Percentiles rank a stretch among this genome's conserved stretches.
Evolutionary conservation across 2,329 filamentous ascomycete species (phyloP).

Genomic region (Penicillium sp.): DNA sequence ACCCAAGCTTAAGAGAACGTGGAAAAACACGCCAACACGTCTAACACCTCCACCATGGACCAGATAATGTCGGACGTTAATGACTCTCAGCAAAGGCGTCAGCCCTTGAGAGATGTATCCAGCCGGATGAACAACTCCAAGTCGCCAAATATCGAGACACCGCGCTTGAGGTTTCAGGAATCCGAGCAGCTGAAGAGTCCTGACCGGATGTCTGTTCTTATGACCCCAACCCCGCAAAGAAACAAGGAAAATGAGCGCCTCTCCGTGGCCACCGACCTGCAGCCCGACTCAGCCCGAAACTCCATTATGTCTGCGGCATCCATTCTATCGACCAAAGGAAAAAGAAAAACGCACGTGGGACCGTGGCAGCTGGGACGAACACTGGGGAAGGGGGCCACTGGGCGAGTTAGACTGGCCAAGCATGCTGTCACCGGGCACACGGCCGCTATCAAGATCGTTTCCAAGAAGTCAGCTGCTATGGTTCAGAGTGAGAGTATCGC

Average conservation of each 20-base stretch:
- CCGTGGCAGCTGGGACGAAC: slow-evolving; percentile 92
- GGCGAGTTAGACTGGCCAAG: slow-evolving; percentile 79
- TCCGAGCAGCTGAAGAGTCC: slow-evolving; percentile 17
- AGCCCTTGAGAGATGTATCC: slow-evolving; percentile 22
- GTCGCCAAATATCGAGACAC: slow-evolving; percentile 17
- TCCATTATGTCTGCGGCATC: slow-evolving; percentile 57
- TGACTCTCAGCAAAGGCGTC: slow-evolving; percentile 19
- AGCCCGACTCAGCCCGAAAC: slow-evolving; percentile 49
- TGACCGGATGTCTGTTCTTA: slow-evolving; percentile 29
- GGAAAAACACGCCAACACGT: not conserved
- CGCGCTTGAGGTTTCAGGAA: slow-evolving; percentile 14
- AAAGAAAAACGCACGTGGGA: slow-evolving; percentile 73
- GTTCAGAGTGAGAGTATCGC: slow-evolving; percentile 83
- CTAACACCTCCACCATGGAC: slow-evolving; percentile 5
- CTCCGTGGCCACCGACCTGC: slow-evolving; percentile 50
- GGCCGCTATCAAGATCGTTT: slow-evolving; percentile 94
- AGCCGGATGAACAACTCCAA: slow-evolving; percentile 19
- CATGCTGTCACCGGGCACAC: slow-evolving; percentile 74
- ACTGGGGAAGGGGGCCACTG: slow-evolving; percentile 84
- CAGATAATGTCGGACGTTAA: slow-evolving; percentile 15
- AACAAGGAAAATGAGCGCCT: slow-evolving; percentile 52
- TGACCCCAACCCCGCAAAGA: slow-evolving; percentile 25
- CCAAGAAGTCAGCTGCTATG: slow-evolving; percentile 73
- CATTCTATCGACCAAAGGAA: slow-evolving; percentile 53
- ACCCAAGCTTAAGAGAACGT: not conserved